These are phyloP conservation scores for Vitis amurensis DNA, from an alignment of 164 flowering plant genomes.

Conservation along the genomic window DNA sequence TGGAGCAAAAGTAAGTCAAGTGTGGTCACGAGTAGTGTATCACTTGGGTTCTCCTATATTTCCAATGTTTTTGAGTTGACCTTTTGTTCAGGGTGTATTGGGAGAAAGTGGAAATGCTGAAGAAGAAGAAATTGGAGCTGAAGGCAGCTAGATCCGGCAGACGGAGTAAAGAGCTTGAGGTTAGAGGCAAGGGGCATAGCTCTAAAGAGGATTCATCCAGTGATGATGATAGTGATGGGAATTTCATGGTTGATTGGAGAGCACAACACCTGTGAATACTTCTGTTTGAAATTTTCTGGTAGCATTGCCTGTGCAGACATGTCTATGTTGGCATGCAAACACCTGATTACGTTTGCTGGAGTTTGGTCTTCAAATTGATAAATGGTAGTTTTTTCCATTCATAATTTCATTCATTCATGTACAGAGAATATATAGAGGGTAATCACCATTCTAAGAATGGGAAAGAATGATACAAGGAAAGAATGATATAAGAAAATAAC, in stretches of 20 bases:
- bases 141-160: slow-evolving; percentile 49
- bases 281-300: no score
- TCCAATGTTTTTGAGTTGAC: background rate
- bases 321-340: no score
- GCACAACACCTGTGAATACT: slow-evolving; percentile 64
- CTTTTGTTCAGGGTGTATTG: slow-evolving; percentile 42
- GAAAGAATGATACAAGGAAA: no score
- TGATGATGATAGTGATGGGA: slow-evolving; percentile 51
- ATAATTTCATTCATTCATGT: no score
- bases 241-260: slow-evolving; percentile 88
- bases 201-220: slow-evolving; percentile 53
- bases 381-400: no score
- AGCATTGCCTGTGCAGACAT: no score
- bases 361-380: no score
- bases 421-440: no score
- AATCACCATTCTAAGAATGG: no score
- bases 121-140: slow-evolving; percentile 64
- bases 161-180: slow-evolving; percentile 21
- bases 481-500: no score
- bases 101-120: slow-evolving; percentile 72
- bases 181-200: slow-evolving; percentile 29
- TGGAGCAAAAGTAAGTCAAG: slow-evolving; percentile 70
- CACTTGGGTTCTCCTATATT: background rate
- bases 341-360: no score
- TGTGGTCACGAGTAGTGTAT: background rate